Evolutionary conservation across 345 rosid genomes (phyloP).

Genomic region (Anacardium occidentale): DNA sequence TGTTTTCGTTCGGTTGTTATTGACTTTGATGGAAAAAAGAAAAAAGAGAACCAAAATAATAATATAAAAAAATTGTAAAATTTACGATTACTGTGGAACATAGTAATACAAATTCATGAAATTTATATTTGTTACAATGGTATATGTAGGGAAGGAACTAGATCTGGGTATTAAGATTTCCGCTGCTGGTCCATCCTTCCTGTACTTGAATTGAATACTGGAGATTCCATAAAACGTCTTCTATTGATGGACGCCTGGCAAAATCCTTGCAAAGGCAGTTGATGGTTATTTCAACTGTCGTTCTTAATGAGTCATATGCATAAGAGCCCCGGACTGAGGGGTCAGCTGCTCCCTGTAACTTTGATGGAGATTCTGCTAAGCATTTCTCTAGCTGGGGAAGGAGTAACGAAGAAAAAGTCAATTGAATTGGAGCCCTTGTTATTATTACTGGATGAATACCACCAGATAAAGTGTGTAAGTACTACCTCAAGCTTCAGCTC

Average conservation of each 20-base stretch:
- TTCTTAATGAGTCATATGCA: slow-evolving; percentile 79
- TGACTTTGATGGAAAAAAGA: neutral
- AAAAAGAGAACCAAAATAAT: neutral
- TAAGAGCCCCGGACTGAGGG: slow-evolving; percentile 62
- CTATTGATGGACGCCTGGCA: slow-evolving; percentile 70
- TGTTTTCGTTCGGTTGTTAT: neutral
- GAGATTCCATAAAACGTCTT: slow-evolving; percentile 91
- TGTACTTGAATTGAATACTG: slow-evolving; percentile 90
- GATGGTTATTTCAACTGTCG: slow-evolving; percentile 62
- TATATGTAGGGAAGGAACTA: neutral
- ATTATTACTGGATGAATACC: neutral
- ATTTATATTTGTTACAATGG: slow-evolving; percentile 1
- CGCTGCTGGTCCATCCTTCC: slow-evolving; percentile 88
- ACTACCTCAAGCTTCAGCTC: slow-evolving; percentile 67
- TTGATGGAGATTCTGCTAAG: slow-evolving; percentile 57
- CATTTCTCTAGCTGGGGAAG: slow-evolving; percentile 53
- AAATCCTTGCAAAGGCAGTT: slow-evolving; percentile 66
- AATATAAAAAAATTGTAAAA: neutral
- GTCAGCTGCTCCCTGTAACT: slow-evolving; percentile 46
- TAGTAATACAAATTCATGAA: neutral
- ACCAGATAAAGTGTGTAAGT: neutral
- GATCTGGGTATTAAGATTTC: slow-evolving; percentile 49
- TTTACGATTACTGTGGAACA: neutral
- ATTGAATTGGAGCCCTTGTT: no score
- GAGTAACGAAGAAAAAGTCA: neutral